Conservation (phyloP, 257 asterid species). For the Schizonepeta tenuifolia region DNA sequence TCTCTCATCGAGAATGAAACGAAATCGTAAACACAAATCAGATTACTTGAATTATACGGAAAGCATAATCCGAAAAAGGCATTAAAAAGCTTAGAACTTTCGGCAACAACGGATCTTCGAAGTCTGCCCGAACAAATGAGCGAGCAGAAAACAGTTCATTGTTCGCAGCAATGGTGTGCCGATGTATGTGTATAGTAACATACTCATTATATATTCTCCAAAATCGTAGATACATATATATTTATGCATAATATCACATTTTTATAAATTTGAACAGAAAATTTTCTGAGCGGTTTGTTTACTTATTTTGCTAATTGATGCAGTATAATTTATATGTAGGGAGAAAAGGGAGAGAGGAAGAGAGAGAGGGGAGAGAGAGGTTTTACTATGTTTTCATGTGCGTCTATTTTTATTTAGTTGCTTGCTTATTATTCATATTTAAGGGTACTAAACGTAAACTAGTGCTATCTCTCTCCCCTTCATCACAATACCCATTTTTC, state of each 20-base stretch:
- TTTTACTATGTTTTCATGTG: constrained; percentile 6
- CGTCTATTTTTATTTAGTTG: neutral
- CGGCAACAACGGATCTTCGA: constrained; percentile 36
- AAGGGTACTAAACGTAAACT: too few relatives aligned
- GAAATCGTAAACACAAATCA: constrained; percentile 37
- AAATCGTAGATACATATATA: neutral
- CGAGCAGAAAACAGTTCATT: constrained; percentile 29
- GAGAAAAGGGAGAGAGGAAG: neutral
- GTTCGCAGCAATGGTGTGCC: constrained; percentile 30
- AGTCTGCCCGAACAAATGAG: constrained; percentile 28
- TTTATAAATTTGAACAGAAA: neutral
- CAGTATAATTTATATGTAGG: neutral
- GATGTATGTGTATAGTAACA: constrained; percentile 22
- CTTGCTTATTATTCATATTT: too few relatives aligned
- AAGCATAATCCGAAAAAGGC: constrained; percentile 30
- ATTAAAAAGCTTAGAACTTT: constrained; percentile 22
- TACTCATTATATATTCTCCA: neutral
- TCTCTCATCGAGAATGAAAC: constrained; percentile 20
- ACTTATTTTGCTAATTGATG: neutral
- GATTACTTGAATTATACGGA: constrained; percentile 62
- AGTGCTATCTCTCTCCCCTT: too few relatives aligned
- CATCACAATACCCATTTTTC: too few relatives aligned
- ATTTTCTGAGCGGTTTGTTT: constrained; percentile 13
- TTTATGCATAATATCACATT: neutral
- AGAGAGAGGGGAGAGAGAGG: neutral